A percentile compares a stretch with the other conserved stretches of the same genome.
These are phyloP conservation scores for Fusarium torulosum DNA, from an alignment of 2,329 filamentous ascomycete genomes.

Conservation along the genomic window DNA sequence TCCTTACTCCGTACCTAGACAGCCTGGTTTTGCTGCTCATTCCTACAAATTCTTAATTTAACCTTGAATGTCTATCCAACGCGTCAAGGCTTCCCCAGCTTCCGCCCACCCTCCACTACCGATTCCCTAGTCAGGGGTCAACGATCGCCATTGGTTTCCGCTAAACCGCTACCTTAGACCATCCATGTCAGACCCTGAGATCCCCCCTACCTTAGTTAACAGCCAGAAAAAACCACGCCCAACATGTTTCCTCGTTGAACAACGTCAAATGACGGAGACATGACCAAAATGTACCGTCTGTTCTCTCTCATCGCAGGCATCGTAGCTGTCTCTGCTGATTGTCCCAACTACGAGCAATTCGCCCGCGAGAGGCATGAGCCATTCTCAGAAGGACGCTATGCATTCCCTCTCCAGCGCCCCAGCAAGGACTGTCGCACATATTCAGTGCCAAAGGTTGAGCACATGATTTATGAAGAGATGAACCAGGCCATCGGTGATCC, in stretches of 20 bases:
- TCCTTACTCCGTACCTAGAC: no score
- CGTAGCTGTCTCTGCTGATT: slow-evolving; percentile 47
- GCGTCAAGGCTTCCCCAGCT: slow-evolving; percentile 21
- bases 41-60: background rate
- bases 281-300: slow-evolving; percentile 19
- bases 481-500: slow-evolving; percentile 78
- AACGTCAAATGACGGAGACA: slow-evolving; percentile 13
- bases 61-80: slow-evolving; percentile 4
- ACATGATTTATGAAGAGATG: slow-evolving; percentile 75
- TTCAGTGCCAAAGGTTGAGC: slow-evolving; percentile 80
- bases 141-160: slow-evolving; percentile 1
- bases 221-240: background rate
- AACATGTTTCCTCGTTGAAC: no score
- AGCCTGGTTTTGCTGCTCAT: no score
- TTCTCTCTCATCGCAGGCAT: slow-evolving; percentile 20
- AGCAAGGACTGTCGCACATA: slow-evolving; percentile 83
- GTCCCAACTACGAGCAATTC: slow-evolving; percentile 54
- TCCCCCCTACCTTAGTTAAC: slow-evolving; percentile 6
- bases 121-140: slow-evolving; percentile 28
- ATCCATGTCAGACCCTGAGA: slow-evolving; percentile 12
- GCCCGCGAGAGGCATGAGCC: slow-evolving; percentile 69
- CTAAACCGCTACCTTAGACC: background rate
- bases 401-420: slow-evolving; percentile 85
- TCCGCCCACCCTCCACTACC: slow-evolving; percentile 1
- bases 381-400: slow-evolving; percentile 79